These are phyloP conservation scores for Chrysosporium queenslandicum DNA, from an alignment of 2,329 filamentous ascomycete species.

Conservation along the genomic window DNA sequence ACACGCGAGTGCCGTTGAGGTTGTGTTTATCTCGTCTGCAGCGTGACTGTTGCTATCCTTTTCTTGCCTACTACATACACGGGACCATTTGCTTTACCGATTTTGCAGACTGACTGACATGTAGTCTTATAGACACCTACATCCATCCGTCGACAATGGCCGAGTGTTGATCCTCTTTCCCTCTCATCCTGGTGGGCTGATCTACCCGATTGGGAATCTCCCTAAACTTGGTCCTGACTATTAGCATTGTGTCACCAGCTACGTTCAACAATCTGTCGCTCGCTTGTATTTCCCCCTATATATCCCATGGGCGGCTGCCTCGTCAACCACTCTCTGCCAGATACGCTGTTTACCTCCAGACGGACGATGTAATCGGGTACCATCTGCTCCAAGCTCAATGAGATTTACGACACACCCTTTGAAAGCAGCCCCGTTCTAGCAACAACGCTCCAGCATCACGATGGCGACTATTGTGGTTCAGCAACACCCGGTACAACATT, in stretches of 20 bases:
- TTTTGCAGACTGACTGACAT: no score
- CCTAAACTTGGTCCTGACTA: background rate
- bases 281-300: background rate
- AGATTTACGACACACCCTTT: background rate
- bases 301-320: background rate
- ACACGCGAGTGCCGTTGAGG: no score
- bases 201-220: constrained; percentile 6
- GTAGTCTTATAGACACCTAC: background rate
- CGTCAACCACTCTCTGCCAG: background rate
- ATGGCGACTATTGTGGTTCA: constrained; percentile 43
- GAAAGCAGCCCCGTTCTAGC: no score
- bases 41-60: background rate
- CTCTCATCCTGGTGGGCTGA: background rate
- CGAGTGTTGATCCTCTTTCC: background rate
- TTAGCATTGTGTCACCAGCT: constrained; percentile 8
- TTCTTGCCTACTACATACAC: background rate
- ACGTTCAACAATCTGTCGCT: constrained; percentile 6
- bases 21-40: no score
- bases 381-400: background rate
- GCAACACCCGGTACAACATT: constrained; percentile 36
- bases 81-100: background rate
- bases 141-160: constrained; percentile 1
- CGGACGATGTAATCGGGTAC: background rate
- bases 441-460: background rate
- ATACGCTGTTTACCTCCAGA: background rate